A percentile compares a stretch with the other conserved stretches of the same genome.
Evolutionary conservation across 2,329 filamentous ascomycete genomes (phyloP).

Genomic region (Chaetomiaceae sp.): DNA sequence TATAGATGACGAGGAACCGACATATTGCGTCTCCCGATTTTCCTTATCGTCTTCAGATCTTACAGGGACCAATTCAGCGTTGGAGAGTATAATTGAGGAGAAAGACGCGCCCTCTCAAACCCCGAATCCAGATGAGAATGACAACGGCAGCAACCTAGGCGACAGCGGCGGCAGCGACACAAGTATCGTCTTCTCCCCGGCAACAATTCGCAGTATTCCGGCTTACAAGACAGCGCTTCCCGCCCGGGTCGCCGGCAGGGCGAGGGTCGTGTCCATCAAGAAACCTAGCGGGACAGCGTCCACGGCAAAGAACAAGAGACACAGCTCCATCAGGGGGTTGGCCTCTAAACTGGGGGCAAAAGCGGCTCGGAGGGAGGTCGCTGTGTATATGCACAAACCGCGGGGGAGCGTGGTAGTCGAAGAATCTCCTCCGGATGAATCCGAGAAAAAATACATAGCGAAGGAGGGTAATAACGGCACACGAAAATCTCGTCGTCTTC

Average conservation of each 20-base stretch:
- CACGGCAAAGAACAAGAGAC: background rate
- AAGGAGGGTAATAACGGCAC: background rate
- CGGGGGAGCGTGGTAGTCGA: background rate
- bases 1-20: no score
- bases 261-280: constrained; percentile 8
- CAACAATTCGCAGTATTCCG: background rate
- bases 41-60: constrained; percentile 2
- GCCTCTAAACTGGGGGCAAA: constrained; percentile 2
- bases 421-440: background rate
- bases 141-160: background rate
- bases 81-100: background rate
- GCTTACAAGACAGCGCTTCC: constrained; percentile 6
- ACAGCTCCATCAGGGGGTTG: constrained; percentile 7
- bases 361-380: constrained; percentile 6
- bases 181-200: background rate
- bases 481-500: constrained; percentile 2
- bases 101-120: background rate
- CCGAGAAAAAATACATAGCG: background rate
- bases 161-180: background rate
- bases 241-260: background rate
- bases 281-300: background rate
- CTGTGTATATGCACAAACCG: constrained; percentile 8
- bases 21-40: background rate
- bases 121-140: no score
- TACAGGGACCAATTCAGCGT: background rate